A percentile compares a stretch with the other conserved stretches of the same genome.
phyloP scores from a whole-genome alignment of 2,329 filamentous ascomycete genomes.

The Nothopassalora personata region DNA sequence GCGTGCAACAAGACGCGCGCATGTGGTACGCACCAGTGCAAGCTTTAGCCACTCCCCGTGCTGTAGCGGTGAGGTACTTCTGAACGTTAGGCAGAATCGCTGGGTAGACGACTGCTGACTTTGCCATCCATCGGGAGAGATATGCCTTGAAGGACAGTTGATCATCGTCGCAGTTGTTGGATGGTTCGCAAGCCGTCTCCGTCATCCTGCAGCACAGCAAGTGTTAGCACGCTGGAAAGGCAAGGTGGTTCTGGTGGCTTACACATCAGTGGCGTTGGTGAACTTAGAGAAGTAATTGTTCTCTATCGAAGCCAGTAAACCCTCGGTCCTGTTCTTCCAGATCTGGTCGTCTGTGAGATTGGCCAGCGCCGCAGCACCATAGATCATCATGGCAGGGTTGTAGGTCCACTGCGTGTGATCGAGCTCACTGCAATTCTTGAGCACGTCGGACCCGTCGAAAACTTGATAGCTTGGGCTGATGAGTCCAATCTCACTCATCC shows the following conservation, averaged over 20 bases:
- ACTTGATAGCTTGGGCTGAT: slow-evolving; percentile 48
- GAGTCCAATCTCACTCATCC: slow-evolving; percentile 45
- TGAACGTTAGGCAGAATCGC: slow-evolving; percentile 37
- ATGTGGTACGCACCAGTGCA: slow-evolving; percentile 34
- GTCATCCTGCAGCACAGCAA: slow-evolving; percentile 40
- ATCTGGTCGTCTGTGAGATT: slow-evolving; percentile 43
- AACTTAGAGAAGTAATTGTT: slow-evolving; percentile 51
- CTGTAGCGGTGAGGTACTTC: slow-evolving; percentile 38
- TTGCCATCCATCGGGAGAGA: slow-evolving; percentile 58
- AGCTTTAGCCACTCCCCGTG: slow-evolving; percentile 39
- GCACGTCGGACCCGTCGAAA: slow-evolving; percentile 51
- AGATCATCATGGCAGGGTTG: slow-evolving; percentile 51
- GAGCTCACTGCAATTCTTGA: slow-evolving; percentile 46
- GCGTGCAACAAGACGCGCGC: too few species aligned
- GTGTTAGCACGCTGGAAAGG: slow-evolving; percentile 1
- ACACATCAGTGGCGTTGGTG: slow-evolving; percentile 46
- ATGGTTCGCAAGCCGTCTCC: slow-evolving; percentile 62
- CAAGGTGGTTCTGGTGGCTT: slow-evolving; percentile 4
- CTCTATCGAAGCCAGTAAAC: slow-evolving; percentile 51
- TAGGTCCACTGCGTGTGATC: slow-evolving; percentile 55
- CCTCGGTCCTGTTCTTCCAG: slow-evolving; percentile 57
- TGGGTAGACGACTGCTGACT: slow-evolving; percentile 41
- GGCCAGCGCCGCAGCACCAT: slow-evolving; percentile 54
- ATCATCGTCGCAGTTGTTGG: slow-evolving; percentile 60
- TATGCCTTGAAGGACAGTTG: slow-evolving; percentile 74